phyloP scores from a whole-genome alignment of 345 rosid genomes.

The Isatis tinctoria region DNA sequence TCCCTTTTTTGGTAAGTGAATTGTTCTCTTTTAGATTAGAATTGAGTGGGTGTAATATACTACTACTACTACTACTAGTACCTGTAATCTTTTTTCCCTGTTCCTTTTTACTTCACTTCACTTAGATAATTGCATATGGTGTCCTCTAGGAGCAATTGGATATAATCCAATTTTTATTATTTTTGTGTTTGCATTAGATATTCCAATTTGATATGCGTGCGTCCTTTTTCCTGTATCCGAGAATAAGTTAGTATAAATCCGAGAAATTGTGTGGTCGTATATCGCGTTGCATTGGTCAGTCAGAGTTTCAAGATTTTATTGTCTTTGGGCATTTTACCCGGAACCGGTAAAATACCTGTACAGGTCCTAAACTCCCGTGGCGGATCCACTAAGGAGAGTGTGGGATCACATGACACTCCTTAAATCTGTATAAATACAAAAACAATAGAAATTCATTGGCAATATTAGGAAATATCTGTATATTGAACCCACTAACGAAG shows the following conservation, averaged over 20 bases:
- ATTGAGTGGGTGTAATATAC: constrained; percentile 26
- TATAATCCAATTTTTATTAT: not conserved
- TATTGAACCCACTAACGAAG: too few species aligned
- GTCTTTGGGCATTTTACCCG: too few species aligned
- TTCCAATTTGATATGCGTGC: not conserved
- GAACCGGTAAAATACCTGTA: too few species aligned
- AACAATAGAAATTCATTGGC: too few species aligned
- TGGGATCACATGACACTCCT: too few species aligned
- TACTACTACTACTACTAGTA: constrained; percentile 3
- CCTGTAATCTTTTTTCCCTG: constrained; percentile 8
- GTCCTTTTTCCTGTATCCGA: not conserved
- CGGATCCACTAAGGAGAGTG: too few species aligned
- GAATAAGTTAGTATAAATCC: not conserved
- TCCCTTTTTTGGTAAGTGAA: constrained; percentile 19
- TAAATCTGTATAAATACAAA: too few species aligned
- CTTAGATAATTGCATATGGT: not conserved
- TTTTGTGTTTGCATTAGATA: not conserved
- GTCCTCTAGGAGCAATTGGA: not conserved
- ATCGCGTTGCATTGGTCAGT: not conserved
- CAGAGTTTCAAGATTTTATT: not conserved
- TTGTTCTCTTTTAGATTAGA: constrained; percentile 29
- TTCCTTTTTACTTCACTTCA: not conserved
- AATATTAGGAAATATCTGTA: too few species aligned
- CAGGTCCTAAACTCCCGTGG: too few species aligned
- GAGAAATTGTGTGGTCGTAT: not conserved